Conservation (phyloP, 2,329 filamentous ascomycete genomes). For the Penicillium olsonii region DNA sequence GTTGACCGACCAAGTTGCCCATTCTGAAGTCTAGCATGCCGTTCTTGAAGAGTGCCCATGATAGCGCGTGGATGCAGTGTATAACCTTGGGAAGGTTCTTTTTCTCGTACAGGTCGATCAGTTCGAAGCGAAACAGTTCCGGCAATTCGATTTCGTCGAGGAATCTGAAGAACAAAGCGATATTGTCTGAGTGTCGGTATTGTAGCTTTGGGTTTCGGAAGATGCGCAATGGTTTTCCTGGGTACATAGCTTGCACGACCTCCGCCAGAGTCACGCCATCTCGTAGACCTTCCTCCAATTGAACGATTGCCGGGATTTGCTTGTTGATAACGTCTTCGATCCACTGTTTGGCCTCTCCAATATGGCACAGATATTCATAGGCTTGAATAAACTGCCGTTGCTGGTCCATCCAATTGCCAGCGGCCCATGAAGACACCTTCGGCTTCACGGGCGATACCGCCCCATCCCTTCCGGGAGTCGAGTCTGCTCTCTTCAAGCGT, state of each 20-base stretch:
- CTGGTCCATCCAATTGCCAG: slow-evolving; percentile 97
- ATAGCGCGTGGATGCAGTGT: slow-evolving; percentile 95
- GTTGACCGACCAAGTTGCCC: slow-evolving; percentile 91
- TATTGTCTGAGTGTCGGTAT: slow-evolving; percentile 96
- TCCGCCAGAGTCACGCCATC: slow-evolving; percentile 94
- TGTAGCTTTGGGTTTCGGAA: slow-evolving; percentile 84
- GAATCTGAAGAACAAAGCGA: slow-evolving; percentile 92
- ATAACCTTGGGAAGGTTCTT: slow-evolving; percentile 99
- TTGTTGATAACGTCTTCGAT: slow-evolving; percentile 89
- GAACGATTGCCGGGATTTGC: slow-evolving; percentile 85
- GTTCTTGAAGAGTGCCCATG: slow-evolving; percentile 94
- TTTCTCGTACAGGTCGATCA: slow-evolving; percentile 98
- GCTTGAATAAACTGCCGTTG: slow-evolving; percentile 94
- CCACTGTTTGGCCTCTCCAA: slow-evolving; percentile 98
- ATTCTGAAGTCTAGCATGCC: slow-evolving; percentile 95
- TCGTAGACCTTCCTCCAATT: slow-evolving; percentile 87
- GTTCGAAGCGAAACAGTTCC: slow-evolving; percentile 93
- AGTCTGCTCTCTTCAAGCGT: slow-evolving; percentile 71
- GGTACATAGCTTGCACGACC: slow-evolving; percentile 85
- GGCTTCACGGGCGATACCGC: slow-evolving; percentile 47
- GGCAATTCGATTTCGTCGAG: slow-evolving; percentile 88
- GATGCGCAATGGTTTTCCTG: slow-evolving; percentile 73
- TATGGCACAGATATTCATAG: slow-evolving; percentile 98
- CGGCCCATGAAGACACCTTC: slow-evolving; percentile 71
- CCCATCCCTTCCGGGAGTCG: slow-evolving; percentile 52